Conservation (phyloP, 2,329 filamentous ascomycete genomes). For the Epichloe uncinata region DNA sequence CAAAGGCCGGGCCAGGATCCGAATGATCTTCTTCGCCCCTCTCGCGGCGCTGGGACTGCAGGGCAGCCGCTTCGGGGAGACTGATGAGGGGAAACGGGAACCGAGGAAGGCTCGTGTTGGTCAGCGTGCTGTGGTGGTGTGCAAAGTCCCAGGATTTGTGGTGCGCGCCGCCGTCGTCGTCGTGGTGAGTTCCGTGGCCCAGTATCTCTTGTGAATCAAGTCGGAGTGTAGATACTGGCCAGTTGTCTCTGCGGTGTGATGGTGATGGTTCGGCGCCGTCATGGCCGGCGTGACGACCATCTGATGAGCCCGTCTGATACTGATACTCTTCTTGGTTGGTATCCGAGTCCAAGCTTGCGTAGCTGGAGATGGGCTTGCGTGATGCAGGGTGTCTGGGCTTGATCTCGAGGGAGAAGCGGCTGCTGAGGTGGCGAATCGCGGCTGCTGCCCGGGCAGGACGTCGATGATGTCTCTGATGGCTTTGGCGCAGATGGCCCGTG, state of each 20-base stretch:
- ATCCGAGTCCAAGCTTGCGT: conserved; percentile 20
- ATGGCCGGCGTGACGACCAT: background rate
- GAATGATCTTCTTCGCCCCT: conserved; percentile 26
- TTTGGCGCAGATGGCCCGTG: conserved; percentile 7
- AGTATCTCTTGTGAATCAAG: conserved; percentile 5
- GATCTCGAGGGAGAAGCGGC: conserved; percentile 11
- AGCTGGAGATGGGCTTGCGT: conserved; percentile 15
- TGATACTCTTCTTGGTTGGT: background rate
- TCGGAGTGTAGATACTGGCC: background rate
- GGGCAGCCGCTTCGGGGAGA: conserved; percentile 22
- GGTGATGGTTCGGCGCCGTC: background rate
- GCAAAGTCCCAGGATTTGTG: conserved; percentile 3
- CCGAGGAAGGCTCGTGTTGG: conserved; percentile 11
- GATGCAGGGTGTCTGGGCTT: conserved; percentile 9
- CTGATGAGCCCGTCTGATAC: background rate
- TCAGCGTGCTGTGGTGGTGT: conserved; percentile 12
- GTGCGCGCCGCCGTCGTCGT: background rate
- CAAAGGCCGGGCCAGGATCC: conserved; percentile 16
- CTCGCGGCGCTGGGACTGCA: conserved; percentile 19
- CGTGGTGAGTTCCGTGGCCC: background rate
- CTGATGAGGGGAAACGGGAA: conserved; percentile 25
- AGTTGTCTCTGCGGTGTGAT: background rate
- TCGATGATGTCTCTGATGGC: conserved; percentile 10
- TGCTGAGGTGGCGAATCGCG: conserved; percentile 14
- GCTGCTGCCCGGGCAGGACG: conserved; percentile 11